Base-by-base conservation (phyloP, 805 yeast genomes). In the Pichia heedii region DNA sequence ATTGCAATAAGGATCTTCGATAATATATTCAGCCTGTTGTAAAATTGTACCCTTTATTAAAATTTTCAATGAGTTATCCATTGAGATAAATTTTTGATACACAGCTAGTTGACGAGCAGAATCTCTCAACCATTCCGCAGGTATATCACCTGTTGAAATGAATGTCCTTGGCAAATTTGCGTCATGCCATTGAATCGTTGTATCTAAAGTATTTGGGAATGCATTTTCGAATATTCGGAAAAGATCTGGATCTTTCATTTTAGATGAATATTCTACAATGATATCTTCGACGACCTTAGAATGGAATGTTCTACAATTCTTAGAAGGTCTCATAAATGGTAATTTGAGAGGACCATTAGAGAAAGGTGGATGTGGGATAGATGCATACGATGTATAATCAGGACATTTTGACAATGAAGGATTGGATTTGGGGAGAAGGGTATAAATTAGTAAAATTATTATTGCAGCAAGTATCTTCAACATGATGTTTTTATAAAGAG, bases 101-200 rank as follows among this genome's bases (percentile, higher is more conserved):
- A 84, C 84, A 4, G 85, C 73, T 39, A 87, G 63, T 56, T 87
- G 96, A 52, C 93, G 68, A 0, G 95, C 85, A 1, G 94, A 79
- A 60, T 87, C 96, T 42, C 96, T 65, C 39, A 87, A 65, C 96
- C 96, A 87, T 61, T 87, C 95, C 2, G 96, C 96, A 58, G 85
- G 88, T 44, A 87, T 87, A 56, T 87, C 96, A 10, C 96, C 96
- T 0, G 96, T 87, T 27, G 86, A 90, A 1, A 87, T 74, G 61
- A 87, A 87, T 1, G 94, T 70, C 48, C 78, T 75, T 0, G 88
- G 75, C 44, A 52, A 21, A 16, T 50, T 40, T 19, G 49, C 41
- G 3, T 55, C 50, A 59, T 81, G 86, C 85, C 87, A 87, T 42
- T 84, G 66, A 39, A 87, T 76, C 0, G 96, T 86, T 1, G 96